Evolutionary conservation across 2,329 filamentous ascomycete species (phyloP).

Genomic region (Balansia obtecta): DNA sequence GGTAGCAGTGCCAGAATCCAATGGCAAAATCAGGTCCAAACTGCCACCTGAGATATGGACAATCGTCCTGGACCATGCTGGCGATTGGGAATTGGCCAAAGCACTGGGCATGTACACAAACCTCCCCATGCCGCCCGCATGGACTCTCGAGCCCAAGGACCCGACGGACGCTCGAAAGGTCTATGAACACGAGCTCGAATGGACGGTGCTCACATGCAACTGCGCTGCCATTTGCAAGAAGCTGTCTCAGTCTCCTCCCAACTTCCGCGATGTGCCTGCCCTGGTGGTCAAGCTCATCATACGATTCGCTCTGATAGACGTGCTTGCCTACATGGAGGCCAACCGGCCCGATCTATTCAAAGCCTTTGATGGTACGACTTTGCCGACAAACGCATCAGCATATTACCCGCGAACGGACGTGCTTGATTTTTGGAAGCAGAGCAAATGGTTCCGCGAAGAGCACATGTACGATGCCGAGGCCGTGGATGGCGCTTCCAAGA

Average conservation of each 20-base stretch:
- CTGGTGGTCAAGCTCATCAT: slow-evolving; percentile 81
- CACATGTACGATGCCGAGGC: slow-evolving; percentile 71
- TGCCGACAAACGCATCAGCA: slow-evolving; percentile 78
- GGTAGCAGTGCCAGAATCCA: slow-evolving; percentile 20
- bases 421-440: slow-evolving; percentile 83
- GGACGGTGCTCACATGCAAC: slow-evolving; percentile 65
- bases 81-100: slow-evolving; percentile 83
- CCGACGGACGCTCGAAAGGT: slow-evolving; percentile 54
- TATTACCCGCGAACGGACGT: slow-evolving; percentile 78
- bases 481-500: slow-evolving; percentile 74
- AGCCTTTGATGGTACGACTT: slow-evolving; percentile 71
- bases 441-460: slow-evolving; percentile 69
- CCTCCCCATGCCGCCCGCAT: slow-evolving; percentile 58
- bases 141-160: slow-evolving; percentile 47
- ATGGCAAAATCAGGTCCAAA: slow-evolving; percentile 25
- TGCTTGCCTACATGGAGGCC: slow-evolving; percentile 55
- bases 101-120: slow-evolving; percentile 72
- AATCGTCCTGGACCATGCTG: slow-evolving; percentile 70
- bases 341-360: slow-evolving; percentile 65
- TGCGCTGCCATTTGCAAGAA: slow-evolving; percentile 61
- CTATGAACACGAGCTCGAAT: slow-evolving; percentile 70
- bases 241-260: slow-evolving; percentile 57
- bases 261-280: slow-evolving; percentile 60
- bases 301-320: slow-evolving; percentile 72
- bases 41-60: slow-evolving; percentile 84